Conservation (phyloP, 208 protist species). For the Leishmania mexicana region DNA sequence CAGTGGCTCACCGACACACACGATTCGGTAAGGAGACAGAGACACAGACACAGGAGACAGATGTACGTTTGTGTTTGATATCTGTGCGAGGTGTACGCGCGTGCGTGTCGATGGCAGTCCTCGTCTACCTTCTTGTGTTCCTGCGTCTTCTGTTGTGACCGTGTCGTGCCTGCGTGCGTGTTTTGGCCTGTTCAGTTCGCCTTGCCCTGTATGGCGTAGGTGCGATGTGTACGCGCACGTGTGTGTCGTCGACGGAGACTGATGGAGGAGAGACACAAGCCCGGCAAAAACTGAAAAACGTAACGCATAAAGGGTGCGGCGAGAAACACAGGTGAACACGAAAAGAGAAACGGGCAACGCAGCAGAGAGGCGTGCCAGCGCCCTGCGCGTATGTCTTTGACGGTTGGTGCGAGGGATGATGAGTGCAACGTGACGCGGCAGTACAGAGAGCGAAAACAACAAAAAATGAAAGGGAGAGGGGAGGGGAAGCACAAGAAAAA, state of each 20-base stretch:
- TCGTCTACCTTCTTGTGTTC: background rate
- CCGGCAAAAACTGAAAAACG: background rate
- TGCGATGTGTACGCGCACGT: background rate
- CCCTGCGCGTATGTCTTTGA: background rate
- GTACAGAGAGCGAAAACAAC: background rate
- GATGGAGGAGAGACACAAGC: background rate
- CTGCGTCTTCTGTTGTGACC: background rate
- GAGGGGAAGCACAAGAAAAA: background rate
- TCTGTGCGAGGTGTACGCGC: background rate
- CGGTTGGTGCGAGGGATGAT: background rate
- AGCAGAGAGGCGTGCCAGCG: background rate
- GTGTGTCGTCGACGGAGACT: background rate
- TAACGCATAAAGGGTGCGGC: background rate
- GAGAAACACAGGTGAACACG: background rate
- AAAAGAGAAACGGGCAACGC: background rate
- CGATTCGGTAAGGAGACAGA: background rate
- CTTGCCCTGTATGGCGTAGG: background rate
- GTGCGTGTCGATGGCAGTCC: background rate
- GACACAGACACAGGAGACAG: background rate
- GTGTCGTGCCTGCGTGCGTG: background rate
- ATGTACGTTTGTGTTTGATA: background rate
- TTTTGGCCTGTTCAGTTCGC: background rate
- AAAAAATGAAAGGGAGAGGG: background rate
- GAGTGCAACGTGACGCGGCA: background rate
- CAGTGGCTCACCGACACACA: background rate